These are phyloP conservation scores for Yarrowia keelungensis DNA, from an alignment of 805 yeast genomes.

Conservation along the genomic window DNA sequence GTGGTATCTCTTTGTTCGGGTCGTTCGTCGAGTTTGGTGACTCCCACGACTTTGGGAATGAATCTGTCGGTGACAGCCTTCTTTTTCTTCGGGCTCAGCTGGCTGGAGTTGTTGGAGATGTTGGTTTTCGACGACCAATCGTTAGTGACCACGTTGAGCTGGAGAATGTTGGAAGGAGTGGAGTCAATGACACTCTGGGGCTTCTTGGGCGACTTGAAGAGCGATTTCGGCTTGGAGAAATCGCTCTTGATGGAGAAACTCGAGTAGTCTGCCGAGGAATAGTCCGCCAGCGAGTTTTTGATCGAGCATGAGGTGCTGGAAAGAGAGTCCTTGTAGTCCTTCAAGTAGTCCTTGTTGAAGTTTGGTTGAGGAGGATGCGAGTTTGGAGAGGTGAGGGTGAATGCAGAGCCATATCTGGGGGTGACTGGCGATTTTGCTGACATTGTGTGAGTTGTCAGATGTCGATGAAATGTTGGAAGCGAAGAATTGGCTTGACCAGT, in stretches of 20 bases:
- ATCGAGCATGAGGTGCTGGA: conserved; percentile 1
- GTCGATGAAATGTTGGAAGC: neutral
- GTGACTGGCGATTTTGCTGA: conserved; percentile 26
- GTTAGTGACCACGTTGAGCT: conserved; percentile 32
- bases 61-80: conserved; percentile 27
- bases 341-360: neutral
- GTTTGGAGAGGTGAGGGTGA: conserved; percentile 13
- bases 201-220: conserved; percentile 24
- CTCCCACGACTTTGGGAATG: conserved; percentile 28
- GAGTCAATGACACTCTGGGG: conserved; percentile 24
- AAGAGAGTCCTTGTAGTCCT: neutral
- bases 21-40: conserved; percentile 12
- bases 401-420: conserved; percentile 9
- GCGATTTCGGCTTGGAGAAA: conserved; percentile 16
- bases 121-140: conserved; percentile 27
- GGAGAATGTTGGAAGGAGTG: conserved; percentile 19
- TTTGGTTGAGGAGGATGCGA: conserved; percentile 17
- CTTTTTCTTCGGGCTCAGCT: conserved; percentile 21
- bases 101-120: neutral
- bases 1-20: conserved; percentile 4
- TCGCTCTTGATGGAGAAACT: conserved; percentile 24
- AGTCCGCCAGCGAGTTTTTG: conserved; percentile 13
- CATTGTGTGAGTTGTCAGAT: neutral
- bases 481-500: neutral
- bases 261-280: conserved; percentile 6